Evolutionary conservation across 2,329 filamentous ascomycete species (phyloP), one percentile per base, ranked within the genome.

Genomic region (Sporothrix curviconia): DNA sequence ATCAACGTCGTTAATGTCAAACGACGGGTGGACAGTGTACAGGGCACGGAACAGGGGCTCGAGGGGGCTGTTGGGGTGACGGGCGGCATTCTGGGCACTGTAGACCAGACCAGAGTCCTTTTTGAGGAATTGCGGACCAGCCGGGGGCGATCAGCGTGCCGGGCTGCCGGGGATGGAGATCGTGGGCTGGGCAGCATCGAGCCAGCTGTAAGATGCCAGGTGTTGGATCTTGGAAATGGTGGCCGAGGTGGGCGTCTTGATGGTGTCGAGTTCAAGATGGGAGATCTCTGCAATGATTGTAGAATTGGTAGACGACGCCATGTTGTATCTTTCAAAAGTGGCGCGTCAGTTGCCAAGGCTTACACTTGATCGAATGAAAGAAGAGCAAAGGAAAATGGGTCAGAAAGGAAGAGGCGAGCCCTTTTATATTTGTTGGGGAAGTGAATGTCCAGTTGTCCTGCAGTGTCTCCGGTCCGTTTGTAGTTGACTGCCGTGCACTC

Each of bases 41-140:
- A 78, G 58, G 0, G 75, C 68, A 39, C 75, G 74, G 57, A 79
- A 78, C 0, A 78, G 66, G 0, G 76, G 74, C 59, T 79, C 76
- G 4, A 79, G 65, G 0, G 76, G 76, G 50, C 67, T 72, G 0
- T 68, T 63, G 1, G 74, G 74, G 55, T 73, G 67, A 37, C 74
- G 73, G 43, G 72, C 73, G 3, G 73, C 73, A 65, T 79, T 79
- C 58, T 78, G 72, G 25, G 68, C 69, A 56, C 74, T 72, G 62
- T 73, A 77, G n/a, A 72, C 28, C 3, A 68, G 62, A 7, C 76
- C 76, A 8, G 67, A 67, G 63, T 77, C 74, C 24, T 44, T 44
- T 15, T 47, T 55, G 3, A 55, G 15, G 3, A n/a, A 19, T 25
- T 17, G 52, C 2, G 39, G 25, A 5, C 3, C 4, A 1, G 12